phyloP scores from a whole-genome alignment of 495 filamentous ascomycete species.

The Lasiosphaeria ovina region DNA sequence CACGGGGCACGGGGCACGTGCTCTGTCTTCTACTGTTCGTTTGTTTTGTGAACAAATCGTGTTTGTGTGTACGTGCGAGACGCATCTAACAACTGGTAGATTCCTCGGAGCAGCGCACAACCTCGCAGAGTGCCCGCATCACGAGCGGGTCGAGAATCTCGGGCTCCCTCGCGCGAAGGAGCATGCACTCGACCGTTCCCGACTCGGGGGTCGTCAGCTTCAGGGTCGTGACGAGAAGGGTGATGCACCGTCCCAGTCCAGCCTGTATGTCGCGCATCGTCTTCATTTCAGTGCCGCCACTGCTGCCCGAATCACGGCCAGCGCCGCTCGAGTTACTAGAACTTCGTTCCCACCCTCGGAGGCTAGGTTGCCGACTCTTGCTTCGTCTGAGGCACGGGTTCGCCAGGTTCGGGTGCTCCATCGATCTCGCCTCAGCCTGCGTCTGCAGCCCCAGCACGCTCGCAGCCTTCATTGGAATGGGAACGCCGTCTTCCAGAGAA shows the following conservation, averaged over 20 bases:
- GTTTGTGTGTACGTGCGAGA: too few relatives aligned
- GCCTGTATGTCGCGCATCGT: slow-evolving; percentile 32
- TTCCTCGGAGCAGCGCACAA: slow-evolving; percentile 42
- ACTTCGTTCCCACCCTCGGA: neutral
- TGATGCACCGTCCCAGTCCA: slow-evolving; percentile 40
- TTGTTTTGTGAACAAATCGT: too few relatives aligned
- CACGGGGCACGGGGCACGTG: too few relatives aligned
- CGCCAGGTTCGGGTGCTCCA: neutral
- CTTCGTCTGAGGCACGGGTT: neutral
- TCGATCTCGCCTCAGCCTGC: neutral
- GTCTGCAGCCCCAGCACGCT: slow-evolving; percentile 38
- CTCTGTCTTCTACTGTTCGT: too few relatives aligned
- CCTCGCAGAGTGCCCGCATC: slow-evolving; percentile 43
- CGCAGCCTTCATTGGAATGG: slow-evolving; percentile 40
- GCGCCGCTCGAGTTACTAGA: neutral
- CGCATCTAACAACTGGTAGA: slow-evolving; percentile 2
- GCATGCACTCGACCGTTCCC: neutral
- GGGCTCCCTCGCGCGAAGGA: slow-evolving; percentile 13
- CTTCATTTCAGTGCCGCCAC: neutral
- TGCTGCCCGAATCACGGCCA: slow-evolving; percentile 2
- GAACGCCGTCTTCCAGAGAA: slow-evolving; percentile 11
- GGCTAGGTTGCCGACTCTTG: slow-evolving; percentile 4
- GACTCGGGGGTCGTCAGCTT: slow-evolving; percentile 14
- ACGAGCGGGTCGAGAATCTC: slow-evolving; percentile 34
- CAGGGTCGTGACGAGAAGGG: slow-evolving; percentile 38